Percentiles rank a stretch among this genome's conserved stretches.
These are phyloP conservation scores for Iberis pinnata DNA, from an alignment of 345 rosid genomes.

Conservation along the genomic window DNA sequence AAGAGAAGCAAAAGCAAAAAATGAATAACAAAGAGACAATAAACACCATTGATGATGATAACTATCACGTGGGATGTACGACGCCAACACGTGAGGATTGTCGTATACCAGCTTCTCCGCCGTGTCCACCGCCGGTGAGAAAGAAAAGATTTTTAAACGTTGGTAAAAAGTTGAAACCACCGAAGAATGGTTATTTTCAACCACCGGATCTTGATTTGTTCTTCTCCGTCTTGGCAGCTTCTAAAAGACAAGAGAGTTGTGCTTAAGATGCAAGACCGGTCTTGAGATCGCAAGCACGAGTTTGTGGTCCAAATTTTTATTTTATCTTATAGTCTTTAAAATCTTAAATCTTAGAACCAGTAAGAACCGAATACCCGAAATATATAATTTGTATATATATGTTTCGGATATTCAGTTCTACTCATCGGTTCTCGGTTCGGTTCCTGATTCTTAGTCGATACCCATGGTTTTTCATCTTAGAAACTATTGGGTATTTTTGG, in stretches of 20 bases:
- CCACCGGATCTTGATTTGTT: constrained; percentile 67
- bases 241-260: constrained; percentile 14
- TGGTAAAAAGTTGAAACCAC: constrained; percentile 30
- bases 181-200: constrained; percentile 52
- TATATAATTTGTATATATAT: too few species aligned
- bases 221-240: constrained; percentile 29
- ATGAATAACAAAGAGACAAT: constrained; percentile 12
- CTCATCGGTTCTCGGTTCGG: too few species aligned
- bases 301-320: neutral
- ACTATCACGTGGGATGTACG: constrained; percentile 35
- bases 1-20: neutral
- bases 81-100: constrained; percentile 48
- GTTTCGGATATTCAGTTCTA: too few species aligned
- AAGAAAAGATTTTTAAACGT: constrained; percentile 34
- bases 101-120: constrained; percentile 30
- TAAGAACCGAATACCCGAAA: too few species aligned
- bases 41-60: constrained; percentile 7
- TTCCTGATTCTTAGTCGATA: too few species aligned
- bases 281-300: too few species aligned
- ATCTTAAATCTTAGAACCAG: too few species aligned
- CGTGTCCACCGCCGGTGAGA: constrained; percentile 59
- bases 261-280: too few species aligned
- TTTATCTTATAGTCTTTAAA: too few species aligned
- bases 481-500: too few species aligned
- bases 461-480: too few species aligned